Percentiles rank a stretch among this genome's conserved stretches.
These are phyloP conservation scores for Coemansia sp. DNA, from an alignment of 192 early-diverging fungal genomes.

Conservation along the genomic window DNA sequence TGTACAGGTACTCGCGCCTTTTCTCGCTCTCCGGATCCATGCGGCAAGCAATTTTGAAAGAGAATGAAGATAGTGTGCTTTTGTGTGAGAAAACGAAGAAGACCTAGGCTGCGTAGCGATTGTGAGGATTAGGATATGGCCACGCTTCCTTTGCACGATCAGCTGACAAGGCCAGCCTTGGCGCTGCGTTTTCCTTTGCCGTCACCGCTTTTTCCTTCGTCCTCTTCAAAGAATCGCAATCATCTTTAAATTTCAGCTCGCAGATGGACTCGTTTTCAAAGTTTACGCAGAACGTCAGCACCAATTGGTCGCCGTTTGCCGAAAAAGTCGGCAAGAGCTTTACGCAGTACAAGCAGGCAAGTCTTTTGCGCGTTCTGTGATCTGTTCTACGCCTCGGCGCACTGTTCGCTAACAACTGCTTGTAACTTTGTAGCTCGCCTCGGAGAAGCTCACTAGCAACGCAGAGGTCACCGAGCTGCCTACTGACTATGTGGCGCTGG, in stretches of 20 bases:
- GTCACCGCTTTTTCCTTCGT: neutral
- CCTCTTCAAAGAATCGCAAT: neutral
- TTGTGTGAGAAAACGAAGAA: neutral
- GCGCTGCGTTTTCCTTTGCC: neutral
- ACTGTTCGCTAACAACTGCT: neutral
- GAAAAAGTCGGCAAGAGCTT: conserved; percentile 47
- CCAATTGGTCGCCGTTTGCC: conserved; percentile 51
- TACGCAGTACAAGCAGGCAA: conserved; percentile 56
- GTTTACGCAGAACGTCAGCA: conserved; percentile 51
- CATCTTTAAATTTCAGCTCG: neutral
- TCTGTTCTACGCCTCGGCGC: neutral
- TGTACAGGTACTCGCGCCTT: conserved; percentile 43
- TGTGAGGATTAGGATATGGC: too few species aligned
- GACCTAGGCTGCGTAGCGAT: too few species aligned
- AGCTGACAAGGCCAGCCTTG: neutral
- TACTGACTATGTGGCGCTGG: conserved; percentile 87
- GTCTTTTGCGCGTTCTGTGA: neutral
- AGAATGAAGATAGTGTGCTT: neutral
- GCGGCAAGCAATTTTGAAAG: neutral
- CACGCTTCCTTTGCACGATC: neutral
- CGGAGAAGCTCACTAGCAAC: conserved; percentile 78
- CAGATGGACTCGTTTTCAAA: conserved; percentile 55
- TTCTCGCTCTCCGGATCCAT: conserved; percentile 46
- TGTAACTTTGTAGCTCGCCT: conserved; percentile 68
- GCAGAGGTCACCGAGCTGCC: conserved; percentile 91